Evolutionary conservation across 257 asterid species (phyloP).

Genomic region (Leonotis leonurus): DNA sequence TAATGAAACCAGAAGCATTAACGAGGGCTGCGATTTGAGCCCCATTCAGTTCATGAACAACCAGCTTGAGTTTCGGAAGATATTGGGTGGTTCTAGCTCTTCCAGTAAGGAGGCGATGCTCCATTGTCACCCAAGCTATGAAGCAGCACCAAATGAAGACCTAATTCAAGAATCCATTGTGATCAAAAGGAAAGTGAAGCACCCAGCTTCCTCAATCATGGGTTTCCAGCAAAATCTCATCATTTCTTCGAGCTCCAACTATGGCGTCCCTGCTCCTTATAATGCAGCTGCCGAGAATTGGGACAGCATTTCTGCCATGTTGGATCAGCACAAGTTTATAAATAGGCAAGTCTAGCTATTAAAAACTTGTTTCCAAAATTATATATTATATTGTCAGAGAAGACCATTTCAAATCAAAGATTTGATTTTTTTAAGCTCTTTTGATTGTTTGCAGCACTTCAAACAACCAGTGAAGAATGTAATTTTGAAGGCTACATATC

Average conservation of each 20-base stretch:
- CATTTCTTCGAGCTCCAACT: slow-evolving; percentile 22
- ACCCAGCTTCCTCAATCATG: slow-evolving; percentile 7
- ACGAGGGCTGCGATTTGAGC: background rate
- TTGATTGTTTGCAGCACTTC: slow-evolving; percentile 15
- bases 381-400: background rate
- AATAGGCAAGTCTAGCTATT: slow-evolving; percentile 24
- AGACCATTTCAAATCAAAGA: background rate
- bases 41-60: slow-evolving; percentile 21
- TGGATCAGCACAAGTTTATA: slow-evolving; percentile 31
- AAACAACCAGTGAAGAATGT: slow-evolving; percentile 10
- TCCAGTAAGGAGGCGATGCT: background rate
- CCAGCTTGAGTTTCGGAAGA: slow-evolving; percentile 17
- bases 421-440: too few species aligned
- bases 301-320: slow-evolving; percentile 29
- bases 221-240: slow-evolving; percentile 28
- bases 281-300: slow-evolving; percentile 19
- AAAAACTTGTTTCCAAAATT: background rate
- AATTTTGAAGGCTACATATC: background rate
- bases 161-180: slow-evolving; percentile 28
- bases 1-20: slow-evolving; percentile 1
- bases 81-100: background rate
- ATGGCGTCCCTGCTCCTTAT: slow-evolving; percentile 15
- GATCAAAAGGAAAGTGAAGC: slow-evolving; percentile 27
- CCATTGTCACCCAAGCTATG: slow-evolving; percentile 1
- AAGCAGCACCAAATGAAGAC: slow-evolving; percentile 12